phyloP scores from a whole-genome alignment of 2,329 filamentous ascomycete genomes.

The Fusarium tanahbumbuense region DNA sequence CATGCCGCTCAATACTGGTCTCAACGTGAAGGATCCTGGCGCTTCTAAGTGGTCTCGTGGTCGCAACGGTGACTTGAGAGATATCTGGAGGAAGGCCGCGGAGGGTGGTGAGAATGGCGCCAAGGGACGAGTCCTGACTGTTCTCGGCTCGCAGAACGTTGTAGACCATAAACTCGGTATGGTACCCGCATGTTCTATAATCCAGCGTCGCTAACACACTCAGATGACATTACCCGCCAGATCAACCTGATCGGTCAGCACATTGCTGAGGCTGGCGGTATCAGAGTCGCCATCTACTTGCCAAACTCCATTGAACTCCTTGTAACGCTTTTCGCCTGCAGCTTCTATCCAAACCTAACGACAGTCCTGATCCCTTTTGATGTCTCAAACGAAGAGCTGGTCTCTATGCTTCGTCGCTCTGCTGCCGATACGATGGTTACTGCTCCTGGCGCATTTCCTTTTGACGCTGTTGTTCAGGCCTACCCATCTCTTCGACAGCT shows the following conservation, averaged over 20 bases:
- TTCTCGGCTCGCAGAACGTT: slow-evolving; percentile 79
- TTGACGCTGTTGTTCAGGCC: slow-evolving; percentile 75
- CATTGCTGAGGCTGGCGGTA: slow-evolving; percentile 75
- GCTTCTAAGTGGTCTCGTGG: slow-evolving; percentile 86
- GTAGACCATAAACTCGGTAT: slow-evolving; percentile 76
- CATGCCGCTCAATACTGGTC: slow-evolving; percentile 79
- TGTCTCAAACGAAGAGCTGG: slow-evolving; percentile 74
- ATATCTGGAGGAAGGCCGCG: slow-evolving; percentile 84
- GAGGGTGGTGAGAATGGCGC: slow-evolving; percentile 73
- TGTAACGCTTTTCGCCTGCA: slow-evolving; percentile 83
- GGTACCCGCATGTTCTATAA: background rate
- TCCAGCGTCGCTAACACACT: slow-evolving; percentile 14
- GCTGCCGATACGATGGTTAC: slow-evolving; percentile 86
- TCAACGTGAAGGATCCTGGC: slow-evolving; percentile 84
- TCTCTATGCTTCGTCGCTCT: slow-evolving; percentile 77
- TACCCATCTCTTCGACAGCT: slow-evolving; percentile 80
- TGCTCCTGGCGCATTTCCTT: slow-evolving; percentile 85
- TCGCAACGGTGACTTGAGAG: slow-evolving; percentile 87
- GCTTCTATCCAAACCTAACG: slow-evolving; percentile 84
- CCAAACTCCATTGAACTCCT: slow-evolving; percentile 94
- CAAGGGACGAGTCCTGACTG: slow-evolving; percentile 80
- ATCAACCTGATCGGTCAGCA: slow-evolving; percentile 89
- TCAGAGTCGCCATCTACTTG: slow-evolving; percentile 87
- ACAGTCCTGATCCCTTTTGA: slow-evolving; percentile 89
- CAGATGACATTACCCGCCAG: slow-evolving; percentile 80